phyloP scores from a whole-genome alignment of 2,329 filamentous ascomycete species.

The Tolypocladium sp. region DNA sequence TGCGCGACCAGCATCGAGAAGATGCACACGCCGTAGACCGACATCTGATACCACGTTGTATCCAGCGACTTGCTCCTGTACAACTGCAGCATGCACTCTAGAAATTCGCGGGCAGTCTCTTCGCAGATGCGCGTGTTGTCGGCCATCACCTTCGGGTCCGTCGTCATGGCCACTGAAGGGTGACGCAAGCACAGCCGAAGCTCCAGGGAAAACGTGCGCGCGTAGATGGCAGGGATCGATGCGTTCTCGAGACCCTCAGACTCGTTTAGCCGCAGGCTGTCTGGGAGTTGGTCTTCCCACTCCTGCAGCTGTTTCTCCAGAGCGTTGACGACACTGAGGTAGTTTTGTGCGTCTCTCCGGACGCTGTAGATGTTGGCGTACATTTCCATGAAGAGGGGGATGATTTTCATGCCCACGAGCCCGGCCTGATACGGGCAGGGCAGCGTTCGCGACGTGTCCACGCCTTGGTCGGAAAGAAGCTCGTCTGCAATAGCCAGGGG shows the following conservation, averaged over 20 bases:
- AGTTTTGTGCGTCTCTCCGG: conserved; percentile 50
- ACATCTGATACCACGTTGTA: conserved; percentile 68
- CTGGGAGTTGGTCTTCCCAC: conserved; percentile 57
- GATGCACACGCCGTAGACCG: conserved; percentile 63
- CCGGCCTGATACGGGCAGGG: conserved; percentile 61
- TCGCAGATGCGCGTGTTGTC: conserved; percentile 60
- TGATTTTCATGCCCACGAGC: conserved; percentile 54
- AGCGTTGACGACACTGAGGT: conserved; percentile 51
- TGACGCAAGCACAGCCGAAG: conserved; percentile 52
- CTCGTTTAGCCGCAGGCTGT: conserved; percentile 42
- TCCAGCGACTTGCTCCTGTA: conserved; percentile 60
- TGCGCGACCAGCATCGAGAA: conserved; percentile 63
- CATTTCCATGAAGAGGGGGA: conserved; percentile 62
- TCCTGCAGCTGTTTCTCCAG: conserved; percentile 56
- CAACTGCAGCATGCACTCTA: conserved; percentile 50
- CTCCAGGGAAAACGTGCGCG: conserved; percentile 45
- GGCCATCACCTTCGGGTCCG: conserved; percentile 44
- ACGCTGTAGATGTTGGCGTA: conserved; percentile 70
- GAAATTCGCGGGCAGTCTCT: conserved; percentile 53
- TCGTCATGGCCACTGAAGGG: conserved; percentile 48
- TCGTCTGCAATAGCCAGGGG: conserved; percentile 66
- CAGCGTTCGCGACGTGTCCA: conserved; percentile 43
- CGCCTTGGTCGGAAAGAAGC: conserved; percentile 53
- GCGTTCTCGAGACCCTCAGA: conserved; percentile 29
- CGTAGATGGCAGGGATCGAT: conserved; percentile 44